phyloP scores from a whole-genome alignment of 192 early-diverging fungal species.

The Backusella tuberculispora region DNA sequence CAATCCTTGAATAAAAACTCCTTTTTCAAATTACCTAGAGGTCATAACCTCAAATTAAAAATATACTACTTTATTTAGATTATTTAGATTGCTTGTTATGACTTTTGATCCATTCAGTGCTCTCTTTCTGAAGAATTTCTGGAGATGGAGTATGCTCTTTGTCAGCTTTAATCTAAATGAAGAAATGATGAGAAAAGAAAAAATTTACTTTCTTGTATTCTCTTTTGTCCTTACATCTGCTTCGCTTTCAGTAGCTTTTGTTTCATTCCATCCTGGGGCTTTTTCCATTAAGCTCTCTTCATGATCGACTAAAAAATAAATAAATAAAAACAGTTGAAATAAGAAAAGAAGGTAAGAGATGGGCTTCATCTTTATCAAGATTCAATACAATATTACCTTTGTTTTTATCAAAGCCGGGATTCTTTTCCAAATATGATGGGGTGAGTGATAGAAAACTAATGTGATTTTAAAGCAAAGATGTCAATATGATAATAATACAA shows the following conservation, averaged over 20 bases:
- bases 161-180: slow-evolving; percentile 16
- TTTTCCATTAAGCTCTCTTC: slow-evolving; percentile 5
- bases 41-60: too few relatives aligned
- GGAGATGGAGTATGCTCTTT: background rate
- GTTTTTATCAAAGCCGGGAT: background rate
- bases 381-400: background rate
- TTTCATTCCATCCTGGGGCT: slow-evolving; percentile 3
- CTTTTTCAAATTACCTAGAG: too few relatives aligned
- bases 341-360: too few relatives aligned
- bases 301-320: background rate
- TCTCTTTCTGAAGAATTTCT: background rate
- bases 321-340: background rate
- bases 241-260: slow-evolving; percentile 14
- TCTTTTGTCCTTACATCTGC: background rate
- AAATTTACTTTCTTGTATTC: background rate
- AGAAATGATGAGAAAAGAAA: too few relatives aligned
- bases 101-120: background rate
- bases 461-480: background rate
- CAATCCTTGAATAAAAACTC: too few relatives aligned
- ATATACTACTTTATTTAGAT: too few relatives aligned
- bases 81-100: slow-evolving; percentile 1
- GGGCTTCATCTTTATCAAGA: too few relatives aligned
- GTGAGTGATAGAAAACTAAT: background rate
- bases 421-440: background rate
- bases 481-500: background rate